phyloP scores from a whole-genome alignment of 441 rosid species.

The Syzygium syzygioides region DNA sequence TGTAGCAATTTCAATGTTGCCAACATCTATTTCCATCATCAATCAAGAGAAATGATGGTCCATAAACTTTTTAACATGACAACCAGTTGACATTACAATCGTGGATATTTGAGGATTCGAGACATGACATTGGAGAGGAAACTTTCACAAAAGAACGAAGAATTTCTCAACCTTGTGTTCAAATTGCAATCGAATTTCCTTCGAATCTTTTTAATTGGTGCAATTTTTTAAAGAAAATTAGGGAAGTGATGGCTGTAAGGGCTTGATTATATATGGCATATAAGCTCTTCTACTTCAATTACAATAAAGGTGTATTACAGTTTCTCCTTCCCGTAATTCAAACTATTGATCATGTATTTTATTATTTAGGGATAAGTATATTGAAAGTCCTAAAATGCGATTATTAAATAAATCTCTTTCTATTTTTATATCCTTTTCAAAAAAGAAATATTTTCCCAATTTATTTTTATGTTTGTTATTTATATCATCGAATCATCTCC shows the following conservation, averaged over 20 bases:
- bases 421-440: rapidly evolving
- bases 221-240: not conserved
- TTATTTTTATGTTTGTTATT: not conserved
- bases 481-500: not conserved
- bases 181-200: not conserved
- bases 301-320: not conserved
- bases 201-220: not conserved
- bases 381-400: not conserved
- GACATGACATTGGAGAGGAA: not conserved
- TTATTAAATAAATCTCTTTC: not conserved
- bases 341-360: no score
- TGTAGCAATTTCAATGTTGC: not conserved
- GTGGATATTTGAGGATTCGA: not conserved
- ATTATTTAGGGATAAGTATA: no score
- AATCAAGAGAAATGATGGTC: not conserved
- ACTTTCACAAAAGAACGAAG: not conserved
- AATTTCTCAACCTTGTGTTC: not conserved
- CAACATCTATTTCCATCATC: not conserved
- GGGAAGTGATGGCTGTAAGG: not conserved
- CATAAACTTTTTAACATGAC: not conserved
- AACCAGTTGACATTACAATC: not conserved
- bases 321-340: no score
- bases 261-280: not conserved
- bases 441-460: not conserved
- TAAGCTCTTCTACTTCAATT: not conserved